These are phyloP conservation scores for Trametes sanguinea DNA, from an alignment of 768 basidiomycete species.

Conservation along the genomic window DNA sequence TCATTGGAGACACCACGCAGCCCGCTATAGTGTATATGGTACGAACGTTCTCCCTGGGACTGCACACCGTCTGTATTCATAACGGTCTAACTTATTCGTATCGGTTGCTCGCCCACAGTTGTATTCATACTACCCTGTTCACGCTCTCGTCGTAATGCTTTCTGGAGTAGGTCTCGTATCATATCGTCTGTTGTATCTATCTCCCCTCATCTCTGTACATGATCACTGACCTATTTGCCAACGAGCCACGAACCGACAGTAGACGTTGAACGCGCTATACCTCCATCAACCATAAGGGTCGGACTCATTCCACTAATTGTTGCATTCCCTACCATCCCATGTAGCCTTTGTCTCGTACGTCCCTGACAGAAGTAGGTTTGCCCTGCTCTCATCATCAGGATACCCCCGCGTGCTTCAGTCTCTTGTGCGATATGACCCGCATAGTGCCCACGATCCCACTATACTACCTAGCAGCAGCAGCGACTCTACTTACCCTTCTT, in stretches of 20 bases:
- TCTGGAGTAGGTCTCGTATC: slow-evolving; percentile 29
- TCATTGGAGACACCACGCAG: slow-evolving; percentile 3
- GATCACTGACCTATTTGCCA: slow-evolving; percentile 5
- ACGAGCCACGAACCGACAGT: background rate
- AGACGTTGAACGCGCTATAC: too few species aligned
- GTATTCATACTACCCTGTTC: slow-evolving; percentile 31
- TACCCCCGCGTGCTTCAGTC: too few species aligned
- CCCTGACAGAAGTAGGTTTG: too few species aligned
- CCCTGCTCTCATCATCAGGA: too few species aligned
- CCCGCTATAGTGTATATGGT: slow-evolving; percentile 32
- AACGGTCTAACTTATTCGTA: slow-evolving; percentile 27
- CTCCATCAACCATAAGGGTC: too few species aligned
- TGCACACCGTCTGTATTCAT: slow-evolving; percentile 11
- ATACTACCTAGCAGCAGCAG: too few species aligned
- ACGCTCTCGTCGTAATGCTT: slow-evolving; percentile 34
- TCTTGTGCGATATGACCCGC: too few species aligned
- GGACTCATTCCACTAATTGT: too few species aligned
- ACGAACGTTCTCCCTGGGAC: slow-evolving; percentile 24
- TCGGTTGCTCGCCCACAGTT: slow-evolving; percentile 27
- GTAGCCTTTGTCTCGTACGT: too few species aligned
- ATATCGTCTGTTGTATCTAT: slow-evolving; percentile 28
- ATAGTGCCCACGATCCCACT: too few species aligned
- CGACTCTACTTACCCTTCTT: too few species aligned
- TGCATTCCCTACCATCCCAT: too few species aligned
- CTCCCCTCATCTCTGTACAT: slow-evolving; percentile 6